phyloP scores from a whole-genome alignment of 2,329 filamentous ascomycete species.

The Talaromyces verruculosus region DNA sequence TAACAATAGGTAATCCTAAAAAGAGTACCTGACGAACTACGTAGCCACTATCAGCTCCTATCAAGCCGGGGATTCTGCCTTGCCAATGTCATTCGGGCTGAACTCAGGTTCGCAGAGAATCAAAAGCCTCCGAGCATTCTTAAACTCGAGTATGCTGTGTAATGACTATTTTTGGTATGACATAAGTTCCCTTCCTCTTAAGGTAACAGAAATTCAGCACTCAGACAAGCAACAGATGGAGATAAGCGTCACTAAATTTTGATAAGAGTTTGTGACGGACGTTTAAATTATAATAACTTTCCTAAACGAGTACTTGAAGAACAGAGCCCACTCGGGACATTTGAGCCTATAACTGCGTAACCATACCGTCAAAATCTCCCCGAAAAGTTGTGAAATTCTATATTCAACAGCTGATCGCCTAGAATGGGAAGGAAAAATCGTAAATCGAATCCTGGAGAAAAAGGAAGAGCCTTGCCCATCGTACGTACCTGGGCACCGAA shows the following conservation, averaged over 20 bases:
- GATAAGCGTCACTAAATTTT: background rate
- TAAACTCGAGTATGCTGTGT: background rate
- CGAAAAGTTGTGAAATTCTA: background rate
- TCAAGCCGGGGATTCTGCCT: background rate
- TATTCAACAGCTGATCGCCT: background rate
- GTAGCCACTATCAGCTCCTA: background rate
- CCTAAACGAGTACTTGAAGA: background rate
- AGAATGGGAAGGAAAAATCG: background rate
- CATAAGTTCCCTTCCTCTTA: background rate
- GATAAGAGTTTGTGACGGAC: background rate
- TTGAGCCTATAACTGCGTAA: slow-evolving; percentile 2
- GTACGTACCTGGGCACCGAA: background rate
- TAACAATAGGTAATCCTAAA: background rate
- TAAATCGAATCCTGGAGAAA: too few relatives aligned
- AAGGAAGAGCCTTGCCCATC: background rate
- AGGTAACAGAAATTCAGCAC: background rate
- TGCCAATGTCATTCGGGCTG: background rate
- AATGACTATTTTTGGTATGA: background rate
- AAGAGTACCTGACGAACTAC: background rate
- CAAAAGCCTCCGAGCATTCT: background rate
- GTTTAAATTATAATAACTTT: background rate
- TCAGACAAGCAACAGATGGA: background rate
- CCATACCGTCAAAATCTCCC: background rate
- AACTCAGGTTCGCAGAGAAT: slow-evolving; percentile 6
- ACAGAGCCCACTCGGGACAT: background rate